Evolutionary conservation across 1,139 yeast species (phyloP), one percentile per base, ranked within the genome.

Genomic region (Torulaspora pretoriensis): DNA sequence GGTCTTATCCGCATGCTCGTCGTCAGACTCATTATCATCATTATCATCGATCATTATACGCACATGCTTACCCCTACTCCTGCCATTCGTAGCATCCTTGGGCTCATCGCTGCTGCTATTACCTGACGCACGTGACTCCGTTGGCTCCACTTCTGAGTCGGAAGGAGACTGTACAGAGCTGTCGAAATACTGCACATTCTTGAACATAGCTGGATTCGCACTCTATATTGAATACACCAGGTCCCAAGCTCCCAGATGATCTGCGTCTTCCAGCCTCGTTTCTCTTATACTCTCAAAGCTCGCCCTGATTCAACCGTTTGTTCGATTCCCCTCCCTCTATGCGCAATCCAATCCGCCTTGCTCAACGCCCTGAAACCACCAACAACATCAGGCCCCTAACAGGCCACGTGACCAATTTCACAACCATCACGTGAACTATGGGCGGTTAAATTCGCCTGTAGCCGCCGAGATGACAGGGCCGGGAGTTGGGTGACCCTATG

Each of bases 141-240:
- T 48, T 12, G 58, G 61, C 40, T 52, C 61, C 16, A 47, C 47
- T 31, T 53, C 62, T 7, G 61, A 55, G 38, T 51, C 60, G 6
- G 62, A 53, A 14, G 57, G 56, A 12, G 78, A 72, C 47, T 74
- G 76, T 48, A 74, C 47, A n/a, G 48, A 52, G 30, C 46, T 47
- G 14, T 54, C 53, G 24, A 57, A 52, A 38, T 46, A 55, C 38
- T 55, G 50, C 32, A 55, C 58, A 31, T 48, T 50, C 43, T 52
- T 55, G 49, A 56, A 56, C 60, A 56, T 56, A 26, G 23, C 23
- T 38, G n/a, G 2, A 36, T 9, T 29, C 19, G 17, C 16, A 8
- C 16, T 29, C 12, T 13, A 19, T 17, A 17, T 19, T 19, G 22
- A 19, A 19, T 19, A 19, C 22, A 4, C 22, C 22, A 6, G 7